These are phyloP conservation scores for Phytopythium chamaehyphon DNA, from an alignment of 352 stramenopile species.

Conservation along the genomic window DNA sequence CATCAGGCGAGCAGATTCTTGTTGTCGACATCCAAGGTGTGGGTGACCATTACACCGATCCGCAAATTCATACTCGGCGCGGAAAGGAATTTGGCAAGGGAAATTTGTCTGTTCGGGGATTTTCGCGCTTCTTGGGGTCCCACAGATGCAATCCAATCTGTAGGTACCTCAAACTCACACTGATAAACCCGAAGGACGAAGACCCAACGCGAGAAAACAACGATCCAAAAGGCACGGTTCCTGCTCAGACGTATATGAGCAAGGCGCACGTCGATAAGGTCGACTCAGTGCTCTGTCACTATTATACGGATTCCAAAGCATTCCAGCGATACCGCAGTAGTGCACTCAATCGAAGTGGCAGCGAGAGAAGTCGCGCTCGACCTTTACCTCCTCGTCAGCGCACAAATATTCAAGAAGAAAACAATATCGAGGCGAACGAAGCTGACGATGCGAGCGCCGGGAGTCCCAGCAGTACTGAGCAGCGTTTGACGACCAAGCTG, in stretches of 20 bases:
- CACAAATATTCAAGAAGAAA: background rate
- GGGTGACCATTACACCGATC: conserved; percentile 94
- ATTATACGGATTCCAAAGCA: conserved; percentile 65
- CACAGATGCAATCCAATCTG: conserved; percentile 84
- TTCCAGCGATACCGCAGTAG: conserved; percentile 64
- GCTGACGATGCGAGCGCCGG: conserved; percentile 9
- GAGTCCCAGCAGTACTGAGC: conserved; percentile 6
- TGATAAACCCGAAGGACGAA: conserved; percentile 66
- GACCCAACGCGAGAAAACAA: conserved; percentile 2
- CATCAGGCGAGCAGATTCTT: conserved; percentile 86
- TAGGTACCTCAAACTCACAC: conserved; percentile 65
- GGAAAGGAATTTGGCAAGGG: conserved; percentile 85
- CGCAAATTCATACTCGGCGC: conserved; percentile 86
- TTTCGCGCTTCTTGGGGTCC: conserved; percentile 67
- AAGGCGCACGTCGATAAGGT: conserved; percentile 53
- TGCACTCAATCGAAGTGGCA: conserved; percentile 26
- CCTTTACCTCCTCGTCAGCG: conserved; percentile 6
- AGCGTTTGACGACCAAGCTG: background rate
- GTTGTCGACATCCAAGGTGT: conserved; percentile 96
- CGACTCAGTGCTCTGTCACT: conserved; percentile 66
- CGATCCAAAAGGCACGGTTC: conserved; percentile 57
- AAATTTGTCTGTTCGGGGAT: conserved; percentile 62
- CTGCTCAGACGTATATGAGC: conserved; percentile 68
- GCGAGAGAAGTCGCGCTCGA: conserved; percentile 20
- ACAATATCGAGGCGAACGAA: background rate